A percentile compares a stretch with the other conserved stretches of the same genome.
Conservation (phyloP, 495 filamentous ascomycete species). For the Penicillium pancosmium region DNA sequence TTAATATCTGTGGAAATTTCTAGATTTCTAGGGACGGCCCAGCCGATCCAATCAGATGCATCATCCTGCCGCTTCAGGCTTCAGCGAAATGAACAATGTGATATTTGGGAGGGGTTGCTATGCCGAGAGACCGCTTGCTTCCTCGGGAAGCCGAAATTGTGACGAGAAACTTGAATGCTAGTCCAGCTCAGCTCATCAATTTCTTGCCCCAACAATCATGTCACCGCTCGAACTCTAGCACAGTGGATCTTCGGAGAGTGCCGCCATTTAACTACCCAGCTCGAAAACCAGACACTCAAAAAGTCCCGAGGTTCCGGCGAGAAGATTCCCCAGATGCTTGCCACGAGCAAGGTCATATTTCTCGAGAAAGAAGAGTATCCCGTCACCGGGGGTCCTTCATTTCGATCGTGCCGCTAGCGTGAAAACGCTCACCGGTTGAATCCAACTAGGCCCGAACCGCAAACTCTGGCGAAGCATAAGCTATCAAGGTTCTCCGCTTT, state of each 20-base stretch:
- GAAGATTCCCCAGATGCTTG: not conserved
- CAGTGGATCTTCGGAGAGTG: not conserved
- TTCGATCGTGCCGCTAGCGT: constrained; percentile 17
- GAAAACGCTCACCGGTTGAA: constrained; percentile 24
- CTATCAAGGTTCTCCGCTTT: not conserved
- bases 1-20: constrained; percentile 3
- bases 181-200: not conserved
- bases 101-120: not conserved
- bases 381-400: constrained; percentile 8
- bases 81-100: constrained; percentile 2
- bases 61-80: constrained; percentile 7
- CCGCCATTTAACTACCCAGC: not conserved
- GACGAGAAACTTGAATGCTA: not conserved
- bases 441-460: constrained; percentile 3
- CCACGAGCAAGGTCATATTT: not conserved
- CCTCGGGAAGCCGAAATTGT: constrained; percentile 1
- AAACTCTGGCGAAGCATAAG: constrained; percentile 1
- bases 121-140: not conserved
- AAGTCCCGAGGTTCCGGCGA: constrained; percentile 15
- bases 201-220: not conserved
- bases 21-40: not conserved
- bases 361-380: not conserved
- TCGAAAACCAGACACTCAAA: not conserved
- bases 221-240: not conserved
- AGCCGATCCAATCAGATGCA: constrained; percentile 17